Evolutionary conservation across 805 yeast species (phyloP).

Genomic region (Metschnikowia lachancei): DNA sequence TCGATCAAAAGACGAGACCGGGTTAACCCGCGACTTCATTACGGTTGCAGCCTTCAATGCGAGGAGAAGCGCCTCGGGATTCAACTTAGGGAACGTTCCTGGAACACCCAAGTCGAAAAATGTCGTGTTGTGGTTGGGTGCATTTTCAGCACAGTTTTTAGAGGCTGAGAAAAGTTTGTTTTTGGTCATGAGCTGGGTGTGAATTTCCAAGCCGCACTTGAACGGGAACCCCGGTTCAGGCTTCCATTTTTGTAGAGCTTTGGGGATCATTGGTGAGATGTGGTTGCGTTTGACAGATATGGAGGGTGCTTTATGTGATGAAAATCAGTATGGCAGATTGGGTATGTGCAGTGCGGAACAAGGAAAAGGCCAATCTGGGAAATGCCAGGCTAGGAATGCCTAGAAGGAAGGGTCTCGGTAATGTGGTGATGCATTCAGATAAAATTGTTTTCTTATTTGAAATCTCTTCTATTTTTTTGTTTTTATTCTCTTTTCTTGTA

Average conservation of each 20-base stretch:
- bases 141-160: conserved; percentile 14
- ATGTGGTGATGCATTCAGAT: too few relatives aligned
- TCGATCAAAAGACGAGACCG: conserved; percentile 72
- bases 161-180: conserved; percentile 76
- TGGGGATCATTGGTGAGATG: conserved; percentile 14
- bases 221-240: conserved; percentile 31
- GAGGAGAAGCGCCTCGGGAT: conserved; percentile 65
- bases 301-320: too few relatives aligned
- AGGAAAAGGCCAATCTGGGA: too few relatives aligned
- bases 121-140: conserved; percentile 70
- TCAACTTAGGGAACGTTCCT: conserved; percentile 85
- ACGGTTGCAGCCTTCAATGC: conserved; percentile 76
- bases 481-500: too few relatives aligned
- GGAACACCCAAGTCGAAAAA: conserved; percentile 85
- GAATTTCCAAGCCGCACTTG: conserved; percentile 90
- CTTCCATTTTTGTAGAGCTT: conserved; percentile 15
- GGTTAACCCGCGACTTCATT: conserved; percentile 55
- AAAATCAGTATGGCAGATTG: too few relatives aligned
- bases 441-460: too few relatives aligned
- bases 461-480: too few relatives aligned
- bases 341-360: too few relatives aligned
- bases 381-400: too few relatives aligned
- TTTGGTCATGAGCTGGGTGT: conserved; percentile 77
- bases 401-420: not conserved
- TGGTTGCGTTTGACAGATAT: too few relatives aligned